Evolutionary conservation across 306 rosid species (phyloP).

Genomic region (Cucumis hystrix): DNA sequence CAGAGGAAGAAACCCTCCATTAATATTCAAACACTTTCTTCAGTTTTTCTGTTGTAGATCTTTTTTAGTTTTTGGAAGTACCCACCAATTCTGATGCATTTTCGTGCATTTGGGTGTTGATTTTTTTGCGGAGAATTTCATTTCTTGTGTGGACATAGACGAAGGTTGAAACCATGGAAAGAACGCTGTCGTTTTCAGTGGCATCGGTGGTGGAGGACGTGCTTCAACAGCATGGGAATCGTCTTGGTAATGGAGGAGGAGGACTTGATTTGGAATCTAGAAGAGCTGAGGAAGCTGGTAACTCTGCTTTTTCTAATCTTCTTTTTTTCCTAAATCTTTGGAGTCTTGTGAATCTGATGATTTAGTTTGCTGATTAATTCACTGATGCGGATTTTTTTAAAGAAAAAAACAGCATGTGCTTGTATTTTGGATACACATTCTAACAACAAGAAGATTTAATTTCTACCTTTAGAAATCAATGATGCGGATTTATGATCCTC

Average conservation of each 20-base stretch:
- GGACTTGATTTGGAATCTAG: conserved; percentile 69
- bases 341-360: neutral
- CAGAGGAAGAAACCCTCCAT: neutral
- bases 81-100: neutral
- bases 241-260: conserved; percentile 25
- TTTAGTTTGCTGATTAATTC: neutral
- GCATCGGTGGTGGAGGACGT: conserved; percentile 79
- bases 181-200: conserved; percentile 57
- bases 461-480: neutral
- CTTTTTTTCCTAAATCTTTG: neutral
- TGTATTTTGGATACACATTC: neutral
- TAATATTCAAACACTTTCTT: neutral
- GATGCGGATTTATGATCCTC: neutral
- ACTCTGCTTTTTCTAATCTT: neutral
- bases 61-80: neutral
- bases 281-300: conserved; percentile 88
- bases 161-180: conserved; percentile 7
- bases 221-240: conserved; percentile 70
- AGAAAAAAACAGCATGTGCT: neutral
- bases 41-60: neutral
- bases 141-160: conserved; percentile 13
- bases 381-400: neutral
- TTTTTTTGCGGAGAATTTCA: neutral
- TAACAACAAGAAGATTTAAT: neutral
- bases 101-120: neutral